Evolutionary conservation across 2,329 filamentous ascomycete genomes (phyloP).

Genomic region (Allantophomopsis lycopodina): DNA sequence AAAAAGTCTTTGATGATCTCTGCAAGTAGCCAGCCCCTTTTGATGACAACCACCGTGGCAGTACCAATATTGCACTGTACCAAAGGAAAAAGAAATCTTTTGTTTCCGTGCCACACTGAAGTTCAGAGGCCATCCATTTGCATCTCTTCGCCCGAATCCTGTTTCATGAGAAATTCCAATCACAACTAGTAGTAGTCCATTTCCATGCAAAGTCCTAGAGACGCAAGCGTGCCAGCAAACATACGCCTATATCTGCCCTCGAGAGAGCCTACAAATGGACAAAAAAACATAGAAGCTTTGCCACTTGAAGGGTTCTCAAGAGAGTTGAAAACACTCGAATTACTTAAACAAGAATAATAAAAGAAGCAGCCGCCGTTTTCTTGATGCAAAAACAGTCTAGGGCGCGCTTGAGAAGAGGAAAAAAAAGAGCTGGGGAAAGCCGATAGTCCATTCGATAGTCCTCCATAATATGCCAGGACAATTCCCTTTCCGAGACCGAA

Average conservation of each 20-base stretch:
- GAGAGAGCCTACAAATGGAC: constrained; percentile 6
- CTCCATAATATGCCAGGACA: too few species aligned
- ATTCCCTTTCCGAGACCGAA: too few species aligned
- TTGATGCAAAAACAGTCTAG: constrained; percentile 15
- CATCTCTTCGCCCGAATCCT: too few species aligned
- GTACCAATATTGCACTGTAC: constrained; percentile 9
- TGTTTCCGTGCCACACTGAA: constrained; percentile 11
- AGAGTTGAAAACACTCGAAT: constrained; percentile 8
- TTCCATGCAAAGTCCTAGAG: constrained; percentile 18
- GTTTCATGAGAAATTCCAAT: background rate
- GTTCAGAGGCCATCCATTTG: background rate
- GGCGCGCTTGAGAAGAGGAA: constrained; percentile 5
- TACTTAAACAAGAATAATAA: constrained; percentile 19
- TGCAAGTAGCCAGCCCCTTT: constrained; percentile 16
- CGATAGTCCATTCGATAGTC: too few species aligned
- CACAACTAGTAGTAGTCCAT: constrained; percentile 12
- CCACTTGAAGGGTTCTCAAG: constrained; percentile 15
- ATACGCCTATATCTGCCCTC: constrained; percentile 16
- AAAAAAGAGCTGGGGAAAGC: background rate
- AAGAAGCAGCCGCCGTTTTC: constrained; percentile 15
- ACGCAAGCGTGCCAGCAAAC: constrained; percentile 16
- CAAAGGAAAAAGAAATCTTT: constrained; percentile 18
- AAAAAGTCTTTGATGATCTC: constrained; percentile 17
- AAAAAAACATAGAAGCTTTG: constrained; percentile 18
- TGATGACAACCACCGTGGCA: constrained; percentile 5